phyloP scores from a whole-genome alignment of 2,329 filamentous ascomycete species.

The Ascochyta lentis region DNA sequence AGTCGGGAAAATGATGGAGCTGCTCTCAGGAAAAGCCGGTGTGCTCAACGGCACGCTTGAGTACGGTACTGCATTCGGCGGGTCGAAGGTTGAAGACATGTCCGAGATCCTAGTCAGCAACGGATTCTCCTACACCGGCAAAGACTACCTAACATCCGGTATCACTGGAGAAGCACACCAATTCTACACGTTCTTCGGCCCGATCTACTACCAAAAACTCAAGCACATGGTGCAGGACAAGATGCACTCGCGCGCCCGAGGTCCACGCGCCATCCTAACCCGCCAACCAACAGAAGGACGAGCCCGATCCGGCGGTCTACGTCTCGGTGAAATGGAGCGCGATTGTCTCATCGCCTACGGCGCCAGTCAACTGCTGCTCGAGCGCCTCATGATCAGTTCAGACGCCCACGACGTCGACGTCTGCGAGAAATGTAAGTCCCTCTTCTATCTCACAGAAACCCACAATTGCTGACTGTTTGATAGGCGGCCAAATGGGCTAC shows the following conservation, averaged over 20 bases:
- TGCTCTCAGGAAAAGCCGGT: conserved; percentile 91
- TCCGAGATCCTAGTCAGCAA: conserved; percentile 81
- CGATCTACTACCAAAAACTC: conserved; percentile 98
- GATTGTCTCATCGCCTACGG: conserved; percentile 98
- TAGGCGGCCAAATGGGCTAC: conserved; percentile 85
- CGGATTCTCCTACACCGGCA: conserved; percentile 96
- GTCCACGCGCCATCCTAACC: conserved; percentile 89
- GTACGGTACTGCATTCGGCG: conserved; percentile 89
- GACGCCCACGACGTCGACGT: conserved; percentile 92
- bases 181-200: conserved; percentile 97
- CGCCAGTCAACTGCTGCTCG: conserved; percentile 87
- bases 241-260: conserved; percentile 94
- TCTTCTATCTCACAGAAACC: background rate
- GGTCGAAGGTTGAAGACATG: conserved; percentile 87
- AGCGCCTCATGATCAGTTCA: conserved; percentile 92
- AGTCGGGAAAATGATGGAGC: conserved; percentile 95
- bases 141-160: conserved; percentile 94
- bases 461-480: background rate
- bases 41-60: conserved; percentile 84
- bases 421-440: conserved; percentile 74
- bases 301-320: conserved; percentile 87
- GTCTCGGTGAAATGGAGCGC: conserved; percentile 97
- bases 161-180: conserved; percentile 94
- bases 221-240: conserved; percentile 99
- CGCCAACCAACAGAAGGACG: conserved; percentile 96